phyloP scores from a whole-genome alignment of 805 yeast species.

The Kluyveromyces siamensis region DNA sequence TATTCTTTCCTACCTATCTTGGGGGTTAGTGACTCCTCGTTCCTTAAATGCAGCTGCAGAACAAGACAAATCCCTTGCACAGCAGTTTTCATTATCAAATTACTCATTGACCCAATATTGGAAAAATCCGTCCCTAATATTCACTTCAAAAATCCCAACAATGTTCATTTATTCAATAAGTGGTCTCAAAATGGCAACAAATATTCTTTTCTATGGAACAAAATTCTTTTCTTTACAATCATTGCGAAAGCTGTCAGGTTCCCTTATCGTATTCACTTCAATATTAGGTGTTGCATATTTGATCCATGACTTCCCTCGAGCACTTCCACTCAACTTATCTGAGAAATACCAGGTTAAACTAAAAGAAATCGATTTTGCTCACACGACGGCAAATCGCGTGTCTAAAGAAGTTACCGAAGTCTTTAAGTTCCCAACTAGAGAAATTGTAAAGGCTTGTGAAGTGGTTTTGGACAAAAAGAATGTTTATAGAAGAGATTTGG shows the following conservation, averaged over 20 bases:
- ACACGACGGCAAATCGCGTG: conserved; percentile 65
- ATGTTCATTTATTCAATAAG: conserved; percentile 28
- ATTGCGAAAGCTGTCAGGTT: conserved; percentile 42
- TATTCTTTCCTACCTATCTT: conserved; percentile 32
- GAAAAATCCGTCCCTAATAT: conserved; percentile 26
- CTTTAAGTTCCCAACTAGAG: conserved; percentile 71
- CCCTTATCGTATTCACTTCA: conserved; percentile 41
- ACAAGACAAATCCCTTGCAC: conserved; percentile 3
- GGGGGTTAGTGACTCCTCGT: conserved; percentile 31
- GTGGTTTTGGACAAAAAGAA: conserved; percentile 20
- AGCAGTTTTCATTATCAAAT: conserved; percentile 13
- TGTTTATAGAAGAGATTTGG: conserved; percentile 18
- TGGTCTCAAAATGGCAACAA: conserved; percentile 33
- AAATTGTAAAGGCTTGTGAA: conserved; percentile 39
- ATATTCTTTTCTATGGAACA: conserved; percentile 31
- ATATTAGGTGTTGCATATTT: conserved; percentile 53
- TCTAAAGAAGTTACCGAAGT: conserved; percentile 78
- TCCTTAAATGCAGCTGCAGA: conserved; percentile 5
- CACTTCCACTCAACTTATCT: conserved; percentile 78
- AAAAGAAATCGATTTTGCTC: conserved; percentile 64
- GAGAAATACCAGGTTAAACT: conserved; percentile 58
- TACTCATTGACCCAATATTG: conserved; percentile 21
- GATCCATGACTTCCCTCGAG: conserved; percentile 76
- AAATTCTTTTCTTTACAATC: conserved; percentile 28
- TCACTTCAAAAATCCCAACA: conserved; percentile 28